Evolutionary conservation across 2,329 filamentous ascomycete genomes (phyloP).

Genomic region (Macrophomina phaseolina): DNA sequence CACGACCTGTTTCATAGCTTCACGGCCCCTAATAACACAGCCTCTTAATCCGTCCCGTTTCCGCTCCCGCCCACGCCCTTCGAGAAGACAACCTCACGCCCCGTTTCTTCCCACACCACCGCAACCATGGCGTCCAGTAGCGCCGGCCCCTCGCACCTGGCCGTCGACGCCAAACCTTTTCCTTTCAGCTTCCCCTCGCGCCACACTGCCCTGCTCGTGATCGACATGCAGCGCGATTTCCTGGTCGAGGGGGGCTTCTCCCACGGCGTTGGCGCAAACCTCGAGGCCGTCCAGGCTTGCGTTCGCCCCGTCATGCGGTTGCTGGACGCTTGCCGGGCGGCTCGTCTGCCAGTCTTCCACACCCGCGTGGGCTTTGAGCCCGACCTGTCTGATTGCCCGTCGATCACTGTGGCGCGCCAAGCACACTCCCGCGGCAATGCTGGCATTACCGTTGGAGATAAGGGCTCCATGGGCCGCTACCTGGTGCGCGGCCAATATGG

Average conservation of each 20-base stretch:
- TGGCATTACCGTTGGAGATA: constrained; percentile 57
- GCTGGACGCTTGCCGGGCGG: constrained; percentile 49
- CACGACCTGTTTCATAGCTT: constrained; percentile 20
- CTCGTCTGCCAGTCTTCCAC: constrained; percentile 55
- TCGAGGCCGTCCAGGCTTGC: constrained; percentile 46
- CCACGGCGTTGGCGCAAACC: constrained; percentile 56
- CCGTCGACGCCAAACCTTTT: constrained; percentile 51
- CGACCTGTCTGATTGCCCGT: constrained; percentile 59
- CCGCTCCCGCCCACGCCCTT: not conserved
- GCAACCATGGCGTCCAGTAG: constrained; percentile 9
- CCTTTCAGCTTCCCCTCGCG: constrained; percentile 54
- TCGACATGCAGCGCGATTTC: constrained; percentile 61
- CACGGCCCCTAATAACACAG: constrained; percentile 21
- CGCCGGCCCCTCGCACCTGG: constrained; percentile 1
- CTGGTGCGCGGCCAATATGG: constrained; percentile 61
- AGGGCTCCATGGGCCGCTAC: constrained; percentile 59
- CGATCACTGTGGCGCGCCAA: constrained; percentile 58
- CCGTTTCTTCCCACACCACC: not conserved
- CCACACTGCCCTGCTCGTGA: constrained; percentile 56
- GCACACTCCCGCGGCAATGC: constrained; percentile 52
- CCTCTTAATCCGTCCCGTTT: not conserved
- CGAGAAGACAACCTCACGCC: not conserved
- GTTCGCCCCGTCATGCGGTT: constrained; percentile 50
- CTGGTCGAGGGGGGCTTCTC: constrained; percentile 58
- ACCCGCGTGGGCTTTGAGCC: constrained; percentile 58